Conservation (phyloP, 2,329 filamentous ascomycete genomes). For the Aspergillus terreus region DNA sequence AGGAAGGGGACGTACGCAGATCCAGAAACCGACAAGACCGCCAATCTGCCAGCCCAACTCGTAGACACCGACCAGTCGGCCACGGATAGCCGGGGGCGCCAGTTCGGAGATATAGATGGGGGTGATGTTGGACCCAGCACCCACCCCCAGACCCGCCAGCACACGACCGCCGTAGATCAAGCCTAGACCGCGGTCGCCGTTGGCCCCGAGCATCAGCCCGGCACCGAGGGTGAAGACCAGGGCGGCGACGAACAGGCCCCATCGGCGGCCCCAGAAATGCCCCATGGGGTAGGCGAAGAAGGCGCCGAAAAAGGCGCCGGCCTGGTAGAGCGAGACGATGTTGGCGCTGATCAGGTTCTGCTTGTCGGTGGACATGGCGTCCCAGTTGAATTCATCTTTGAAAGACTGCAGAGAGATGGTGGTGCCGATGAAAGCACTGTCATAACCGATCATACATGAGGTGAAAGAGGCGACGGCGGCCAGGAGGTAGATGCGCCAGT, state of each 20-base stretch:
- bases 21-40: constrained; percentile 51
- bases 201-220: constrained; percentile 68
- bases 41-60: constrained; percentile 55
- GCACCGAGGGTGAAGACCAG: constrained; percentile 67
- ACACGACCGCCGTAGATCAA: constrained; percentile 57
- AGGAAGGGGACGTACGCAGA: constrained; percentile 32
- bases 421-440: constrained; percentile 75
- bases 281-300: constrained; percentile 63
- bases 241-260: constrained; percentile 59
- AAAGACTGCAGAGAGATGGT: constrained; percentile 70
- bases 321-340: constrained; percentile 78
- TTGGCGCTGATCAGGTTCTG: constrained; percentile 63
- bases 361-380: constrained; percentile 37
- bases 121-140: constrained; percentile 54
- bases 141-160: constrained; percentile 55
- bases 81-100: constrained; percentile 56
- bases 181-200: constrained; percentile 59
- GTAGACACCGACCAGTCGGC: constrained; percentile 57
- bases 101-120: constrained; percentile 60
- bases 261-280: constrained; percentile 65
- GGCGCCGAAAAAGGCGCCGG: constrained; percentile 79
- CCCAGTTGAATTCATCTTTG: constrained; percentile 63
- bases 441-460: constrained; percentile 59
- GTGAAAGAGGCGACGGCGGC: constrained; percentile 55
- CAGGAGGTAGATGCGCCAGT: constrained; percentile 56